Evolutionary conservation across 73 alveolate genomes (phyloP).

Genomic region (Paraurostyla sp.): DNA sequence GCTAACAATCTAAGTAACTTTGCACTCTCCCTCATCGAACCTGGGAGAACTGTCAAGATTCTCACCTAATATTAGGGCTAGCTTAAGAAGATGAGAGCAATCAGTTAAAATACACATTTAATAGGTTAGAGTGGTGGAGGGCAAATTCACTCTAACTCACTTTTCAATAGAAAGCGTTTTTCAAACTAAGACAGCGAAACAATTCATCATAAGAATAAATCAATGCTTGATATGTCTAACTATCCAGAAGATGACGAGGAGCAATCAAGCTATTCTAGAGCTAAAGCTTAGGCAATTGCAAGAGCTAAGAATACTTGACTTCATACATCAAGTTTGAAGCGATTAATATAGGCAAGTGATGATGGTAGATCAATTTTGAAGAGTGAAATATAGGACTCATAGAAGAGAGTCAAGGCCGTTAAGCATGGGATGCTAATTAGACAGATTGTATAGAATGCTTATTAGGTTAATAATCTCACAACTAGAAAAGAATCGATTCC

Average conservation of each 20-base stretch:
- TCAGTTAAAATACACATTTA: not conserved
- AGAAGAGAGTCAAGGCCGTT: conserved; percentile 10
- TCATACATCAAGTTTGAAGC: not conserved
- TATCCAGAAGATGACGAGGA: conserved; percentile 24
- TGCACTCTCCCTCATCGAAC: conserved; percentile 1
- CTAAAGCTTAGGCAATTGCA: not conserved
- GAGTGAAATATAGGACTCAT: conserved; percentile 9
- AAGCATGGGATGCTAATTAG: conserved; percentile 41
- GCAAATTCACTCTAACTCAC: not conserved
- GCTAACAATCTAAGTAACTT: not conserved
- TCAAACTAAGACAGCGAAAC: not conserved
- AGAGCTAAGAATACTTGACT: conserved; percentile 26
- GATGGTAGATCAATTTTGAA: conserved; percentile 23
- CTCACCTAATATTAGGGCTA: conserved; percentile 33
- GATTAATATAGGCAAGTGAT: not conserved
- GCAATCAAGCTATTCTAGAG: not conserved
- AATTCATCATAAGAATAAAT: not conserved
- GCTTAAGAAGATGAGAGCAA: not conserved
- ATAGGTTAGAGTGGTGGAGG: not conserved
- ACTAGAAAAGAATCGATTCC: not conserved
- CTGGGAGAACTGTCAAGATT: conserved; percentile 40
- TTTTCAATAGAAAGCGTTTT: not conserved
- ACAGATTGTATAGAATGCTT: not conserved
- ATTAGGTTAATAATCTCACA: too few species aligned
- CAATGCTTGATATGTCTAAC: not conserved